These are phyloP conservation scores for Paramyrothecium roridum DNA, from an alignment of 2,329 filamentous ascomycete species.

Conservation along the genomic window DNA sequence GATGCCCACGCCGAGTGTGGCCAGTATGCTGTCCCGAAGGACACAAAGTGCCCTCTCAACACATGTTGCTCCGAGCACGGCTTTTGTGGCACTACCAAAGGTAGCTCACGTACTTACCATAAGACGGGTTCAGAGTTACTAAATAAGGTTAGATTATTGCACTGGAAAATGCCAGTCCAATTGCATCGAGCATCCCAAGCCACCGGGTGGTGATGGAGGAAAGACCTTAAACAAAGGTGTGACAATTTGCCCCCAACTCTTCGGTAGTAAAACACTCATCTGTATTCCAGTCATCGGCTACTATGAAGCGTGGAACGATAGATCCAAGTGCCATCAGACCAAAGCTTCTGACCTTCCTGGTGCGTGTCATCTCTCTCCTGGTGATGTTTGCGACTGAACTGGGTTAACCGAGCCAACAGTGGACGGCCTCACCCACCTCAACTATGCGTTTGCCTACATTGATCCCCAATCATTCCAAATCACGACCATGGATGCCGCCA, in stretches of 20 bases:
- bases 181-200: no score
- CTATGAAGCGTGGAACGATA: no score
- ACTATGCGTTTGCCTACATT: slow-evolving; percentile 18
- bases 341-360: not conserved
- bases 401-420: not conserved
- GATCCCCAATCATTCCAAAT: slow-evolving; percentile 16
- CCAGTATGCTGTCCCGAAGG: slow-evolving; percentile 1
- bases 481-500: slow-evolving; percentile 17
- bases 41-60: slow-evolving; percentile 7
- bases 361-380: not conserved
- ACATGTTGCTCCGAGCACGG: slow-evolving; percentile 4
- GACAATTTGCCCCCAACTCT: not conserved
- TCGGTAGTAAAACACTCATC: not conserved
- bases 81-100: not conserved
- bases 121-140: not conserved
- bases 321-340: not conserved
- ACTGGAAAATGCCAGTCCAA: no score
- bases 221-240: not conserved
- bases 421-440: slow-evolving; percentile 15
- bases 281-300: no score
- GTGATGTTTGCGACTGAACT: not conserved
- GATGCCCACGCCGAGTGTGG: slow-evolving; percentile 9
- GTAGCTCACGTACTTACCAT: not conserved
- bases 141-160: not conserved
- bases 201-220: not conserved